Evolutionary conservation across 306 rosid species (phyloP), one percentile per base, ranked within the genome.

Genomic region (Fragaria ananassa): DNA sequence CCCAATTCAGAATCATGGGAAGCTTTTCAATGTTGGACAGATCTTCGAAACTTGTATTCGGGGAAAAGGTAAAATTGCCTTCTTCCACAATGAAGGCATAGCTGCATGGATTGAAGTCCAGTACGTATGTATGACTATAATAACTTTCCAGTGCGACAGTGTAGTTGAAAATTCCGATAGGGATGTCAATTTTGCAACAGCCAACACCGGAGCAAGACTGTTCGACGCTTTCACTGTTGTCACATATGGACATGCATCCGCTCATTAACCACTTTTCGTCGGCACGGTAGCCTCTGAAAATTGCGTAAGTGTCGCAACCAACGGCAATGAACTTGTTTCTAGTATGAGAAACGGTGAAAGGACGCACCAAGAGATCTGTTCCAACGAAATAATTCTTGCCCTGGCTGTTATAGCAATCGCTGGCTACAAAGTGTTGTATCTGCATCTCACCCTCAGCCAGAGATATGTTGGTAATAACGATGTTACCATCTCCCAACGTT

Each of bases 231-330:
- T 44, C 3, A 44, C 2, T 0, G 10, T 10, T 69, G 21, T 27
- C n/a, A 8, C 74, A 46, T 69, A 69, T 4, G 19, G 74, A 69
- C 25, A 46, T 1, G 25, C 74, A 69, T 7, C 74, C 74, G 10
- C 37, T 34, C 2, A 53, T 23, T 51, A 4, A 37, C 4, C 6
- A 0, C 0, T 11, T 5, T 3, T 6, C 18, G 3, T 2, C 41
- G 0, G 34, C 5, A 49, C 15, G 23, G 25, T 17, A 1, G 0
- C 75, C 80, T 14, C 2, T 12, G 29, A 77, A 64, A 17, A 10
- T 19, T 8, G 80, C 75, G 4, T 19, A 42, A 29, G 81, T 69
- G 12, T 77, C 70, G 4, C 81, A 77, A 9, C 81, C 81, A 21
- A 69, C 10, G 69, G 37, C 75, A 0, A 41, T 23, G 62, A 77